A percentile compares a stretch with the other conserved stretches of the same genome.
Conservation (phyloP, 1,284 basidiomycete species). For the Sanguinoderma infundibulare region DNA sequence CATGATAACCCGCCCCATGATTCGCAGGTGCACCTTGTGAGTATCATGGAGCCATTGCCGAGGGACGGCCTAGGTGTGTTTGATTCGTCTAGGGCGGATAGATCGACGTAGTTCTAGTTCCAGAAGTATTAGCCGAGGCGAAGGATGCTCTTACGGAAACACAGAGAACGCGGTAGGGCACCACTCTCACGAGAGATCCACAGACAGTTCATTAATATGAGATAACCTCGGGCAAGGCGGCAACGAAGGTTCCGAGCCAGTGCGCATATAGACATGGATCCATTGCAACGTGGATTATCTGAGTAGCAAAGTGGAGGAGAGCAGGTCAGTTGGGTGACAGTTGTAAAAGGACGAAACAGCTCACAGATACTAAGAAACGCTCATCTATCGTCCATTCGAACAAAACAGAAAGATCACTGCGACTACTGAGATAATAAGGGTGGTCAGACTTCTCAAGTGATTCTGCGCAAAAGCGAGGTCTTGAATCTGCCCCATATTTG, state of each 20-base stretch:
- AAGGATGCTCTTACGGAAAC: background rate
- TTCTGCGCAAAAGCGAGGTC: too few relatives aligned
- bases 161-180: background rate
- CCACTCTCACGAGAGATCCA: constrained; percentile 5
- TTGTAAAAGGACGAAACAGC: too few relatives aligned
- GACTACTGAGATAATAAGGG: too few relatives aligned
- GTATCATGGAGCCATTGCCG: constrained; percentile 1
- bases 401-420: too few relatives aligned
- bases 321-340: too few relatives aligned
- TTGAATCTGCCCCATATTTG: too few relatives aligned
- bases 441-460: too few relatives aligned
- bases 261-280: too few relatives aligned
- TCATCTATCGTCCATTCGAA: too few relatives aligned
- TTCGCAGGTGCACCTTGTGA: background rate
- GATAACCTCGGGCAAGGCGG: background rate
- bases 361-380: too few relatives aligned
- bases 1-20: background rate
- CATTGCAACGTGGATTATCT: too few relatives aligned
- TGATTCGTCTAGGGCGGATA: background rate
- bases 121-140: background rate
- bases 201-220: background rate
- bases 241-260: background rate
- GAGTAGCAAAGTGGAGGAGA: too few relatives aligned
- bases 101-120: constrained; percentile 3
- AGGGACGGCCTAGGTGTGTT: background rate